These are phyloP conservation scores for Mortierella sp. DNA, from an alignment of 371 early-diverging fungal genomes.

Conservation along the genomic window DNA sequence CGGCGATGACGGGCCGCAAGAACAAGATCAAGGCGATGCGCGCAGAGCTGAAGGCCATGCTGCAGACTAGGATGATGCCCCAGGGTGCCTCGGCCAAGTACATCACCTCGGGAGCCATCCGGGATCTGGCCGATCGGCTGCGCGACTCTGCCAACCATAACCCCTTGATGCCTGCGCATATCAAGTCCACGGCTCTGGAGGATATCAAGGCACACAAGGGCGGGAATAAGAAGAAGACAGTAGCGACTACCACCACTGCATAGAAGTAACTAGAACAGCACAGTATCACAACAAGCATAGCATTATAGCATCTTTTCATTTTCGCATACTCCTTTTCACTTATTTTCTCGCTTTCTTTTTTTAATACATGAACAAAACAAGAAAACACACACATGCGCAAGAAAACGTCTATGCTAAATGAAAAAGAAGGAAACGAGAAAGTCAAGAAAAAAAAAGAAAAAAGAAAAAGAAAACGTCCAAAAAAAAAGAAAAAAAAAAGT, in stretches of 20 bases:
- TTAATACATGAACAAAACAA: no score
- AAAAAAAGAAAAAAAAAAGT: neutral
- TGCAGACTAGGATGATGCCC: conserved; percentile 79
- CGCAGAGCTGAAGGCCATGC: conserved; percentile 67
- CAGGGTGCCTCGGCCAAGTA: conserved; percentile 80
- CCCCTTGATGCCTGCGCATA: conserved; percentile 60
- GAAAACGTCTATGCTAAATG: neutral
- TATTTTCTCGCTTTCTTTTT: neutral
- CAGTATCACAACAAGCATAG: neutral
- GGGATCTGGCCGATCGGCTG: conserved; percentile 75
- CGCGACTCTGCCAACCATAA: conserved; percentile 57
- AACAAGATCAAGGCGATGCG: conserved; percentile 70
- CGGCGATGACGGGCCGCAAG: conserved; percentile 43
- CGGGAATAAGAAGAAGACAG: neutral
- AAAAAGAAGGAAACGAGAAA: no score
- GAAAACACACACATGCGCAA: neutral
- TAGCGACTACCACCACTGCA: neutral
- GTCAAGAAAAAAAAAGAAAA: neutral
- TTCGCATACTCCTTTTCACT: no score
- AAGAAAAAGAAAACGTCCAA: neutral
- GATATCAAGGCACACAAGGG: conserved; percentile 58
- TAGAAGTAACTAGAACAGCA: neutral
- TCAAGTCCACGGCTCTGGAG: conserved; percentile 60
- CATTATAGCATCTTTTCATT: neutral
- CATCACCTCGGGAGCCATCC: conserved; percentile 77